A percentile compares a stretch with the other conserved stretches of the same genome.
Conservation (phyloP, 1,284 basidiomycete genomes). For the Boletus mariae region DNA sequence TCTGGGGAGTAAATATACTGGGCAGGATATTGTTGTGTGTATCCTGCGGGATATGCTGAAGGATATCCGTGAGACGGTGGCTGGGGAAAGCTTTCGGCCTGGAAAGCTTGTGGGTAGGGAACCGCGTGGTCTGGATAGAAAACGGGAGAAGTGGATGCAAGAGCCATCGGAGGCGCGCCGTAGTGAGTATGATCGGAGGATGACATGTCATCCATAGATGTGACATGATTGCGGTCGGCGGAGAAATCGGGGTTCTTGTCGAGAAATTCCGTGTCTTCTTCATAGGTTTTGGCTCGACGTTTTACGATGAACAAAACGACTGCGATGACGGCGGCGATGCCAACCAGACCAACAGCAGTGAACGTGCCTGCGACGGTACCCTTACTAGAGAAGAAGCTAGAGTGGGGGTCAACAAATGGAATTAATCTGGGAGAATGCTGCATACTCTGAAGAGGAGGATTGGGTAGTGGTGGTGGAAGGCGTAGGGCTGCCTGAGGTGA, state of each 20-base stretch:
- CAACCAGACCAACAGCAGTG: constrained; percentile 33
- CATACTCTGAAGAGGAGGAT: constrained; percentile 23
- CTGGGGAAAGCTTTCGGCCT: constrained; percentile 1
- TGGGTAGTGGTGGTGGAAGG: constrained; percentile 18
- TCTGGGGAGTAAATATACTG: constrained; percentile 23
- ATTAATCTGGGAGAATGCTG: neutral
- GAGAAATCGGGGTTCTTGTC: constrained; percentile 21
- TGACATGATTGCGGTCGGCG: constrained; percentile 7
- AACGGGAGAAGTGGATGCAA: constrained; percentile 12
- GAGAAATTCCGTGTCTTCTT: constrained; percentile 32
- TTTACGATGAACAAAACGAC: constrained; percentile 22
- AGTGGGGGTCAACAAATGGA: neutral
- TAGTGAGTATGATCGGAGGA: constrained; percentile 26
- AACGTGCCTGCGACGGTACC: constrained; percentile 49
- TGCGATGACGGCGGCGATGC: constrained; percentile 28
- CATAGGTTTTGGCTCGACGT: constrained; percentile 17
- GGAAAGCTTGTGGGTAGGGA: constrained; percentile 16
- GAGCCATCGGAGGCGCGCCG: constrained; percentile 16
- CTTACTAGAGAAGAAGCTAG: constrained; percentile 47
- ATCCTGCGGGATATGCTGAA: constrained; percentile 2
- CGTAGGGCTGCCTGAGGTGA: neutral
- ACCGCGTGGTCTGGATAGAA: constrained; percentile 29
- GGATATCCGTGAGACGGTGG: neutral
- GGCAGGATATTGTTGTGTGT: constrained; percentile 13
- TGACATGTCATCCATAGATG: constrained; percentile 16